Evolutionary conservation across 495 filamentous ascomycete genomes (phyloP).

Genomic region (Neurospora sp.): DNA sequence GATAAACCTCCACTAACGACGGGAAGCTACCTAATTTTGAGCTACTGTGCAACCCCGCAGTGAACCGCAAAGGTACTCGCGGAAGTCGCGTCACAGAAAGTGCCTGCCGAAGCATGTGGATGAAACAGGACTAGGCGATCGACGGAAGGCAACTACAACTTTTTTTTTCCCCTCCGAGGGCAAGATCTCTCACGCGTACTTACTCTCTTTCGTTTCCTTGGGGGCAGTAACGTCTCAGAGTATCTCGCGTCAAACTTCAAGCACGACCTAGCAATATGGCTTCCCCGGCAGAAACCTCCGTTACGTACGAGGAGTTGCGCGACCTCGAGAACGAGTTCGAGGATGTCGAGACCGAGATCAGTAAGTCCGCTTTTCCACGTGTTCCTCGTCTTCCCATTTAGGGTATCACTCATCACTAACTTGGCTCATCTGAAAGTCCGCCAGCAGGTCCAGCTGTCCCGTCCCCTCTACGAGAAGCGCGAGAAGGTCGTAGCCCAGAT

Average conservation of each 20-base stretch:
- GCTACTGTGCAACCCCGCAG: background rate
- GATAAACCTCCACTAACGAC: background rate
- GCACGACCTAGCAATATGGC: background rate
- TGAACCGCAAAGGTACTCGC: background rate
- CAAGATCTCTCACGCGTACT: background rate
- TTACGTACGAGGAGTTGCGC: constrained; percentile 47
- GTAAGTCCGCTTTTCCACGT: constrained; percentile 34
- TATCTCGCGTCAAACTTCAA: background rate
- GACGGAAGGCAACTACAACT: background rate
- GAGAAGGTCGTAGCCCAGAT: constrained; percentile 56
- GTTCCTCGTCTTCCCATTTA: background rate
- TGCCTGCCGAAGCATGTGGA: background rate
- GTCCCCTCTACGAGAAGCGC: constrained; percentile 63
- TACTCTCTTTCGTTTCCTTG: background rate
- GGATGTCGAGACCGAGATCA: constrained; percentile 56
- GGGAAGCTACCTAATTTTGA: background rate
- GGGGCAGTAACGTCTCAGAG: background rate
- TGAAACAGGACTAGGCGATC: background rate
- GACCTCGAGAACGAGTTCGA: constrained; percentile 63
- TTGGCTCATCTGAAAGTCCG: constrained; percentile 36
- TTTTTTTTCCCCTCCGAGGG: background rate
- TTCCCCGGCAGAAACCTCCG: constrained; percentile 27
- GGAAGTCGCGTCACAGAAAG: background rate
- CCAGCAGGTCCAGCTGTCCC: constrained; percentile 39
- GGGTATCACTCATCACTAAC: background rate